Percentiles rank a stretch among this genome's conserved stretches.
Conservation (phyloP, 2,329 filamentous ascomycete genomes). For the Paraconiothyrium sp. region DNA sequence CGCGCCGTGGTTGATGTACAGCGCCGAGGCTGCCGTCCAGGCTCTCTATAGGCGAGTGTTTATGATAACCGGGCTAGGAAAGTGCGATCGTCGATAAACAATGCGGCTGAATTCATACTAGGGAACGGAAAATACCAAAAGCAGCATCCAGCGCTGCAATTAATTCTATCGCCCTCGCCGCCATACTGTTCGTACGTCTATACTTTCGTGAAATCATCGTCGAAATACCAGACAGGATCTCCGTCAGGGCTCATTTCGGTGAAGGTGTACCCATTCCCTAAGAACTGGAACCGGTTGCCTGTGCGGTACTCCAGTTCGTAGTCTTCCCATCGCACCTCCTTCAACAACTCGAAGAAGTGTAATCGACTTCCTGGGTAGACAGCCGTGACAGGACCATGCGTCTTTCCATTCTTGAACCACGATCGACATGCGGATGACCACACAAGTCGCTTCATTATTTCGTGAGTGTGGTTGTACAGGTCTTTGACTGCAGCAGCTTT, state of each 20-base stretch:
- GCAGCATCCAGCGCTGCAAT: not conserved
- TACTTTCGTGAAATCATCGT: not conserved
- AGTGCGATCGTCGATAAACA: not conserved
- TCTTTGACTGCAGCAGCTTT: constrained; percentile 12
- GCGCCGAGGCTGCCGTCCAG: not conserved
- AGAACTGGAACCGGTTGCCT: constrained; percentile 11
- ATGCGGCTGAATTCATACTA: not conserved
- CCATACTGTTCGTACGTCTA: not conserved
- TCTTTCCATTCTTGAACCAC: constrained; percentile 19
- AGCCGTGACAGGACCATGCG: constrained; percentile 9
- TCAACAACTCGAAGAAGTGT: constrained; percentile 14
- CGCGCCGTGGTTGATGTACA: not conserved
- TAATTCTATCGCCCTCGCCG: not conserved
- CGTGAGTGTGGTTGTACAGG: constrained; percentile 4
- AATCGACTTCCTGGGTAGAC: constrained; percentile 12
- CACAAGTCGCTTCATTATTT: constrained; percentile 14
- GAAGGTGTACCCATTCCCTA: constrained; percentile 33
- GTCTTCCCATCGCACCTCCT: constrained; percentile 11
- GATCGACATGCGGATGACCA: constrained; percentile 14
- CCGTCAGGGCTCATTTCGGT: not conserved
- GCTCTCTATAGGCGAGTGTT: not conserved
- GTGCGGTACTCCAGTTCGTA: constrained; percentile 7
- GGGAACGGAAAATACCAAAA: not conserved
- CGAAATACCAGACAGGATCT: not conserved
- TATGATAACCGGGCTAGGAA: not conserved